These are phyloP conservation scores for Pisolithus orientalis DNA, from an alignment of 768 basidiomycete genomes.

Conservation along the genomic window DNA sequence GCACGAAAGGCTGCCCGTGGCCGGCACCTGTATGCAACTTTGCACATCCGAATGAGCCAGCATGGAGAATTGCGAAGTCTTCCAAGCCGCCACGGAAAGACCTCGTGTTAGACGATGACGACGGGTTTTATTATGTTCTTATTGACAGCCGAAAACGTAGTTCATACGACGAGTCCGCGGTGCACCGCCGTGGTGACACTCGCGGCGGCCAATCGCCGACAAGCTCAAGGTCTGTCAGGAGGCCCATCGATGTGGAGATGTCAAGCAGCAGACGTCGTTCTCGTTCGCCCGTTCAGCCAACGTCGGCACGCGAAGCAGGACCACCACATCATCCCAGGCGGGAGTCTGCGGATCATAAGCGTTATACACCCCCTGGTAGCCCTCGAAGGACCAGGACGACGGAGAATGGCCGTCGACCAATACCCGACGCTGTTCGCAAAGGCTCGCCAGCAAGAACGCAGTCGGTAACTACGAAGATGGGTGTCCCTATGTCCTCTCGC, in stretches of 20 bases:
- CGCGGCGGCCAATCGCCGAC: background rate
- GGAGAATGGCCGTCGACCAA: slow-evolving; percentile 8
- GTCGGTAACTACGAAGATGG: background rate
- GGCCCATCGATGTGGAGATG: slow-evolving; percentile 8
- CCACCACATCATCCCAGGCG: too few species aligned
- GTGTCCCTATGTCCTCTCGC: background rate
- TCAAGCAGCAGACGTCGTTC: slow-evolving; percentile 5
- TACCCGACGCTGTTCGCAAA: background rate
- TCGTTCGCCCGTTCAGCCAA: slow-evolving; percentile 21
- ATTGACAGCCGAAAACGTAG: background rate
- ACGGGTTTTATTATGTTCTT: slow-evolving; percentile 18
- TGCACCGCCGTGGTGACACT: slow-evolving; percentile 11
- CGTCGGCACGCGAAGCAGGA: slow-evolving; percentile 13
- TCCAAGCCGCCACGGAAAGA: slow-evolving; percentile 21
- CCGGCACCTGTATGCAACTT: slow-evolving; percentile 20
- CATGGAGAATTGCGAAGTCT: slow-evolving; percentile 25
- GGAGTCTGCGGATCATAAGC: background rate
- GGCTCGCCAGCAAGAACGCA: background rate
- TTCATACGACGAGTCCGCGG: background rate
- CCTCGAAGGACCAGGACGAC: too few species aligned
- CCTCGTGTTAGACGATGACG: slow-evolving; percentile 14
- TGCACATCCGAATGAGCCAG: slow-evolving; percentile 27
- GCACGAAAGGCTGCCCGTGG: slow-evolving; percentile 16
- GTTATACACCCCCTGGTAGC: background rate
- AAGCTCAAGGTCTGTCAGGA: slow-evolving; percentile 2